A percentile compares a stretch with the other conserved stretches of the same genome.
Conservation (phyloP, 306 rosid genomes). For the Fragaria iinumae region DNA sequence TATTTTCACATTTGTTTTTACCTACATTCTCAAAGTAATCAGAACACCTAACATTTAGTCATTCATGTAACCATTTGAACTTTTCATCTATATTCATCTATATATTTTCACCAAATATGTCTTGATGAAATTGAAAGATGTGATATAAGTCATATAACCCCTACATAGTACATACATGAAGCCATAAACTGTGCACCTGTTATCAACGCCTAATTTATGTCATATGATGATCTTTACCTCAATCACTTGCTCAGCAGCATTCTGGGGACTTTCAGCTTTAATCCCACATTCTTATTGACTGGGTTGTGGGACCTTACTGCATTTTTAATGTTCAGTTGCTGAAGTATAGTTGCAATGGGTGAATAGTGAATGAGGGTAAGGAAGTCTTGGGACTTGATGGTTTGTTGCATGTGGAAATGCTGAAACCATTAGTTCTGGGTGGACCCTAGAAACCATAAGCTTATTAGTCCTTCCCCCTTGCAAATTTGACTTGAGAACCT, state of each 20-base stretch:
- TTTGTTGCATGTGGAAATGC: conserved; percentile 1
- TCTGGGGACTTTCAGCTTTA: not conserved
- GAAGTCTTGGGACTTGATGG: not conserved
- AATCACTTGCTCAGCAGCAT: not conserved
- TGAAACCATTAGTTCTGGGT: not conserved
- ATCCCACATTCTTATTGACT: conserved; percentile 2
- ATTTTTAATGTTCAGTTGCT: not conserved
- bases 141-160: not conserved
- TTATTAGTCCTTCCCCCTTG: not conserved
- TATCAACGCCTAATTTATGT: not conserved
- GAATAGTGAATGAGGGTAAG: not conserved
- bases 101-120: not conserved
- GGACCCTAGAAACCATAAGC: not conserved
- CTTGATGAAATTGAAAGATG: not conserved
- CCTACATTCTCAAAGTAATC: not conserved
- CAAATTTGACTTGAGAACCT: not conserved
- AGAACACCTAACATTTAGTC: not conserved
- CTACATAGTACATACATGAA: not conserved
- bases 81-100: not conserved
- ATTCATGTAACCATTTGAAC: not conserved
- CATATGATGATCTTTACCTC: conserved; percentile 2
- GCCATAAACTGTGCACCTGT: not conserved
- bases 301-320: conserved; percentile 2
- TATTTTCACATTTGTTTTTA: not conserved
- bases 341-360: conserved; percentile 6